Evolutionary conservation across 2,329 filamentous ascomycete species (phyloP).

Genomic region (Claviceps arundinis): DNA sequence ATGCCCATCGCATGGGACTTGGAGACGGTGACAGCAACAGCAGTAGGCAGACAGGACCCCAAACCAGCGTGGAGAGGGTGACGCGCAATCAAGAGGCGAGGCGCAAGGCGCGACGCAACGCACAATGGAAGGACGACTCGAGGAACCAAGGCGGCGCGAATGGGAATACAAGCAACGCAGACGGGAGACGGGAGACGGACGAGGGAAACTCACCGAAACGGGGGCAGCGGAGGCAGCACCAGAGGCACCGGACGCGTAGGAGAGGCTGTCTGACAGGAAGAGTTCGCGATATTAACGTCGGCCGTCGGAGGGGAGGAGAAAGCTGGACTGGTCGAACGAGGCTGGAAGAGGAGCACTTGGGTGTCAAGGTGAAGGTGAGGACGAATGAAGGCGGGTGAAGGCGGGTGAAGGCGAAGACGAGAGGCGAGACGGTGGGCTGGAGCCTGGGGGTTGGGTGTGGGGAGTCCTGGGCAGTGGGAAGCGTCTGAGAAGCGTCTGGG

Average conservation of each 20-base stretch:
- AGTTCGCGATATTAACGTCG: not conserved
- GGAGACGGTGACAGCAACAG: slow-evolving; percentile 3
- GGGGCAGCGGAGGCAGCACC: not conserved
- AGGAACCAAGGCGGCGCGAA: slow-evolving; percentile 1
- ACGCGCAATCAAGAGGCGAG: not conserved
- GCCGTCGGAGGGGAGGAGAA: not conserved
- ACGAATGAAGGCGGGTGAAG: too few species aligned
- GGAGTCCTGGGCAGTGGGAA: not conserved
- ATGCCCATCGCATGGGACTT: not conserved
- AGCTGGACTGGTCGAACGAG: slow-evolving; percentile 2
- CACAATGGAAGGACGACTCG: slow-evolving; percentile 4
- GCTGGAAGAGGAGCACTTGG: slow-evolving; percentile 1
- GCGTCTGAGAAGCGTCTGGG: not conserved
- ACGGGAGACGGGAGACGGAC: not conserved
- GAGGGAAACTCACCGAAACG: slow-evolving; percentile 3
- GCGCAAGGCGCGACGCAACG: not conserved
- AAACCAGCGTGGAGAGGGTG: not conserved
- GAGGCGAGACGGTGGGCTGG: not conserved
- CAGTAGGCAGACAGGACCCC: slow-evolving; percentile 1
- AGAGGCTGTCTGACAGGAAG: not conserved
- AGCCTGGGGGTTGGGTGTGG: not conserved
- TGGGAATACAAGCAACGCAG: slow-evolving; percentile 3
- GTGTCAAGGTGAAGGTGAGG: slow-evolving; percentile 2
- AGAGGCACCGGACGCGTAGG: not conserved
- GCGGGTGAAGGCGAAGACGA: not conserved